These are phyloP conservation scores for Taxillus chinensis DNA, from an alignment of 164 flowering plant species.

Conservation along the genomic window DNA sequence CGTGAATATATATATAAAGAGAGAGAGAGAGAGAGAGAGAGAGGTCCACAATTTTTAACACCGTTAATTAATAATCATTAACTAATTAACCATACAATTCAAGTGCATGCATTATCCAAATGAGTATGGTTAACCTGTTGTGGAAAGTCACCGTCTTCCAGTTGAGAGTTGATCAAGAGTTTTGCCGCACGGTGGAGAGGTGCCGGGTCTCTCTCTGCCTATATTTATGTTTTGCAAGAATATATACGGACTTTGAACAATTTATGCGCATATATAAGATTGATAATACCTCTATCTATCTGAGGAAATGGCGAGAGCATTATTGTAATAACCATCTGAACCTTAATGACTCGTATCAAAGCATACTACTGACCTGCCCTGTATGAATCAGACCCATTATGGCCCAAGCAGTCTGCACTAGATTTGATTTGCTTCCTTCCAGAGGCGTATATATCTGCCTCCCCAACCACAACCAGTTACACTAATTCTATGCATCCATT, in stretches of 20 bases:
- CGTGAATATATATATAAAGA: no score
- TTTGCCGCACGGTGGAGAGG: constrained; percentile 43
- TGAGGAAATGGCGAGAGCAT: no score
- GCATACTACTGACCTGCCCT: constrained; percentile 33
- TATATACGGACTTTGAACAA: no score
- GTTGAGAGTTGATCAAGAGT: constrained; percentile 33
- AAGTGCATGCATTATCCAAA: no score
- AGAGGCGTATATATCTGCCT: constrained; percentile 38
- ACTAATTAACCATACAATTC: no score
- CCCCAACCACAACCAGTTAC: not conserved
- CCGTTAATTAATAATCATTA: no score
- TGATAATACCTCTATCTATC: no score
- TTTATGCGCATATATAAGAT: no score
- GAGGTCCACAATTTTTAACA: no score
- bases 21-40: no score
- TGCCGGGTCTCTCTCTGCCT: constrained; percentile 37
- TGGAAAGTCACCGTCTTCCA: constrained; percentile 40
- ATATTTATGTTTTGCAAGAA: not conserved
- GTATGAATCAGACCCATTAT: constrained; percentile 42
- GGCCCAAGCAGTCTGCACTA: constrained; percentile 56
- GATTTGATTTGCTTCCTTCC: constrained; percentile 32
- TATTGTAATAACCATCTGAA: no score
- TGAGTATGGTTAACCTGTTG: constrained; percentile 22
- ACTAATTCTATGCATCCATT: not conserved
- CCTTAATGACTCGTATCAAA: not conserved